Conservation (phyloP, 2,329 filamentous ascomycete species). For the Penicillium vulpinum region DNA sequence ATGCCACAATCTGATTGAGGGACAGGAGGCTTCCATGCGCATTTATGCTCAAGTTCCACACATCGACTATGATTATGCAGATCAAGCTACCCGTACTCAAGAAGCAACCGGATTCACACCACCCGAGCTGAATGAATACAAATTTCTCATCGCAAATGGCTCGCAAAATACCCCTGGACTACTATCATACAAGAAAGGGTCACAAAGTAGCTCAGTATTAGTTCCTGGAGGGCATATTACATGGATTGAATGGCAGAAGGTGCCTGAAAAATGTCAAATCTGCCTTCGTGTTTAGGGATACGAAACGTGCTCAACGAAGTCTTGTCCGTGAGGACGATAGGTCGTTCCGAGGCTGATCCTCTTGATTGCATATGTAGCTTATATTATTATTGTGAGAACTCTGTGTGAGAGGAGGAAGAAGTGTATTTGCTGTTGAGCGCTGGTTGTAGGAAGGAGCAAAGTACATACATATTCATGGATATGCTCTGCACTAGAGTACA, state of each 20-base stretch:
- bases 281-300: neutral
- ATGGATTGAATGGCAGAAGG: neutral
- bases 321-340: neutral
- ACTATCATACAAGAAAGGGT: neutral
- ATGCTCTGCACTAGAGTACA: too few relatives aligned
- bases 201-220: neutral
- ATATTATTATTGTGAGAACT: too few relatives aligned
- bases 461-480: too few relatives aligned
- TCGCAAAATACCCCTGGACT: neutral
- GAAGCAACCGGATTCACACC: neutral
- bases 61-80: neutral
- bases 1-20: neutral
- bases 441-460: too few relatives aligned
- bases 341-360: too few relatives aligned
- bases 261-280: neutral
- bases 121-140: neutral
- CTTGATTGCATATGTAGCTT: too few relatives aligned
- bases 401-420: too few relatives aligned
- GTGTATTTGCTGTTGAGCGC: too few relatives aligned
- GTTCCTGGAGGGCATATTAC: neutral
- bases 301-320: neutral
- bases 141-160: neutral
- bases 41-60: neutral
- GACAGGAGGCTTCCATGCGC: neutral
- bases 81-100: neutral